These are phyloP conservation scores for Anastatica hierochuntica DNA, from an alignment of 345 rosid genomes.

Conservation along the genomic window DNA sequence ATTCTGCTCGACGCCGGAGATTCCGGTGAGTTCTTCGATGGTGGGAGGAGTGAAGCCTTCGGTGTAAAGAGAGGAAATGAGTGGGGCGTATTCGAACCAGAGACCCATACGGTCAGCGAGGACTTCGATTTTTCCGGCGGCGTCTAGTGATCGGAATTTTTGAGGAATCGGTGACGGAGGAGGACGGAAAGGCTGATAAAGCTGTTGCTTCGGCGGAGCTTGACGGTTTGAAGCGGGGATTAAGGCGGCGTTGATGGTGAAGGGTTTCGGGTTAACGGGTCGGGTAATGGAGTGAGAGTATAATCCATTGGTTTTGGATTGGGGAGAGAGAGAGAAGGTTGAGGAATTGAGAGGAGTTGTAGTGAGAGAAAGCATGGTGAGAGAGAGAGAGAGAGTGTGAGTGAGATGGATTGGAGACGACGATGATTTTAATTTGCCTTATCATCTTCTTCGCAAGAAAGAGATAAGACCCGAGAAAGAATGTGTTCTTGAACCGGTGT, in stretches of 20 bases:
- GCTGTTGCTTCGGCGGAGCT: slow-evolving; percentile 26
- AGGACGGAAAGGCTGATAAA: slow-evolving; percentile 86
- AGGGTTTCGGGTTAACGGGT: slow-evolving; percentile 13
- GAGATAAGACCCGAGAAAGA: slow-evolving; percentile 8
- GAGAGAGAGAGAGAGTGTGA: no score
- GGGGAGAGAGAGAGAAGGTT: neutral
- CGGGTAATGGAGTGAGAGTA: neutral
- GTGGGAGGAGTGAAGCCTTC: slow-evolving; percentile 72
- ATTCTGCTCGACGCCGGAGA: slow-evolving; percentile 82
- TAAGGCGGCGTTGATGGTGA: slow-evolving; percentile 24
- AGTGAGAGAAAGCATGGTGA: slow-evolving; percentile 25
- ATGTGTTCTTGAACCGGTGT: slow-evolving; percentile 5
- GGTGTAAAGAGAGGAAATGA: slow-evolving; percentile 58
- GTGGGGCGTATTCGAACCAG: slow-evolving; percentile 86
- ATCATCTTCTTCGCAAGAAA: neutral
- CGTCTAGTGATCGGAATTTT: slow-evolving; percentile 55
- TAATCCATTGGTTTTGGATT: slow-evolving; percentile 15
- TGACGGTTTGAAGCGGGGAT: slow-evolving; percentile 29
- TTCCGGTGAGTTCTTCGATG: slow-evolving; percentile 67
- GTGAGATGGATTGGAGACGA: slow-evolving; percentile 19
- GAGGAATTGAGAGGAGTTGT: slow-evolving; percentile 21
- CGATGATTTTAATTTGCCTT: neutral
- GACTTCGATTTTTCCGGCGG: slow-evolving; percentile 49
- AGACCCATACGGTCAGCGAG: slow-evolving; percentile 66
- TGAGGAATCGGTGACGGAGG: slow-evolving; percentile 79